phyloP scores from a whole-genome alignment of 805 yeast species.

The Spathaspora girioi region DNA sequence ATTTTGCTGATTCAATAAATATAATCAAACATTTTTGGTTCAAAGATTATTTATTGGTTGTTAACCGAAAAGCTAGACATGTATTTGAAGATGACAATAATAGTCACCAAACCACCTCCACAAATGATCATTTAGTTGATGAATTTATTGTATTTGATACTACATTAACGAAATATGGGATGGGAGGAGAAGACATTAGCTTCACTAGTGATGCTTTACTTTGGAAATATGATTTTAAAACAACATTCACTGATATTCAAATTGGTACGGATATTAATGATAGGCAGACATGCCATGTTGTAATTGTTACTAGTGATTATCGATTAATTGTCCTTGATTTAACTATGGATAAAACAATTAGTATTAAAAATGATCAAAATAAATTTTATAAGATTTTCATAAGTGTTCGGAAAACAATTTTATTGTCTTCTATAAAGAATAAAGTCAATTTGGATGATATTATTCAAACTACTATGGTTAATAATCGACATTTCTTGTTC shows the following conservation, averaged over 20 bases:
- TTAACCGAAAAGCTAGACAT: constrained; percentile 24
- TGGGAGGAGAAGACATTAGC: constrained; percentile 24
- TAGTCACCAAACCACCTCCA: not conserved
- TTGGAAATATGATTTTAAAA: constrained; percentile 35
- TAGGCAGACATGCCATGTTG: constrained; percentile 9
- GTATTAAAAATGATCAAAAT: constrained; percentile 4
- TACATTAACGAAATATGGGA: constrained; percentile 26
- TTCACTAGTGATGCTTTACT: constrained; percentile 37
- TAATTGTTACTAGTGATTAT: constrained; percentile 27
- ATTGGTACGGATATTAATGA: constrained; percentile 7
- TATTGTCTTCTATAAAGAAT: constrained; percentile 27
- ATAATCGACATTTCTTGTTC: constrained; percentile 31
- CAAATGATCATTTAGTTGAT: constrained; percentile 19
- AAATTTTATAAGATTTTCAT: constrained; percentile 24
- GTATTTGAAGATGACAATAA: constrained; percentile 12
- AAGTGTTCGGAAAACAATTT: constrained; percentile 28
- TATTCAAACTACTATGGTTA: constrained; percentile 21
- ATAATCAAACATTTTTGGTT: constrained; percentile 34
- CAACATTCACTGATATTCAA: constrained; percentile 17
- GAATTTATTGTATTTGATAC: constrained; percentile 35
- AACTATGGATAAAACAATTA: constrained; percentile 6
- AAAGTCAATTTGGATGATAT: constrained; percentile 21
- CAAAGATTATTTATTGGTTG: constrained; percentile 28
- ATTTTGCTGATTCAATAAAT: constrained; percentile 28
- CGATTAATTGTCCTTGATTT: constrained; percentile 25